Evolutionary conservation across 1,139 yeast species (phyloP).

Genomic region (Candida neerlandica): DNA sequence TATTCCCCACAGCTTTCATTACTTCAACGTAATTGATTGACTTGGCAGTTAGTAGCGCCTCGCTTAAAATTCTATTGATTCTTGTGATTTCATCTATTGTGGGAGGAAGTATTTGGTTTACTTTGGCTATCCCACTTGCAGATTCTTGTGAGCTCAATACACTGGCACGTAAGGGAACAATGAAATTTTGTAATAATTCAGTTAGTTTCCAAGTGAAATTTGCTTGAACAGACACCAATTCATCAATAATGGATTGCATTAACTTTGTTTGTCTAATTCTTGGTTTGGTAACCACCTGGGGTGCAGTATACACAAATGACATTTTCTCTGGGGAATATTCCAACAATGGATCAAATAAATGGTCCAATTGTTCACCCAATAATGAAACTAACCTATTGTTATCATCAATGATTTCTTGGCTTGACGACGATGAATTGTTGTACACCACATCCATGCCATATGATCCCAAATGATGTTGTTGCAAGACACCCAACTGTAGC

Average conservation of each 20-base stretch:
- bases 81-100: slow-evolving; percentile 92
- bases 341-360: slow-evolving; percentile 81
- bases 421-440: slow-evolving; percentile 41
- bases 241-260: slow-evolving; percentile 58
- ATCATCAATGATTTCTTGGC: slow-evolving; percentile 41
- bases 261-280: slow-evolving; percentile 15
- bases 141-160: slow-evolving; percentile 48
- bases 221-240: slow-evolving; percentile 69
- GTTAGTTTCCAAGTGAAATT: slow-evolving; percentile 73
- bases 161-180: slow-evolving; percentile 75
- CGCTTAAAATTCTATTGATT: slow-evolving; percentile 80
- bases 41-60: slow-evolving; percentile 66
- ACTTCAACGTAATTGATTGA: slow-evolving; percentile 74
- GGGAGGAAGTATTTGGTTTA: slow-evolving; percentile 86
- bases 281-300: slow-evolving; percentile 4
- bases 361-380: slow-evolving; percentile 75
- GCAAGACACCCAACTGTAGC: slow-evolving; percentile 60
- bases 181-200: slow-evolving; percentile 71
- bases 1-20: slow-evolving; percentile 73
- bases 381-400: slow-evolving; percentile 75
- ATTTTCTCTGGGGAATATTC: slow-evolving; percentile 92
- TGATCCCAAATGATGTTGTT: slow-evolving; percentile 56
- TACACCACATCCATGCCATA: slow-evolving; percentile 75
- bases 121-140: slow-evolving; percentile 56
- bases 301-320: slow-evolving; percentile 60